Evolutionary conservation across 2,329 filamentous ascomycete species (phyloP).

Genomic region (Fusarium sp.): DNA sequence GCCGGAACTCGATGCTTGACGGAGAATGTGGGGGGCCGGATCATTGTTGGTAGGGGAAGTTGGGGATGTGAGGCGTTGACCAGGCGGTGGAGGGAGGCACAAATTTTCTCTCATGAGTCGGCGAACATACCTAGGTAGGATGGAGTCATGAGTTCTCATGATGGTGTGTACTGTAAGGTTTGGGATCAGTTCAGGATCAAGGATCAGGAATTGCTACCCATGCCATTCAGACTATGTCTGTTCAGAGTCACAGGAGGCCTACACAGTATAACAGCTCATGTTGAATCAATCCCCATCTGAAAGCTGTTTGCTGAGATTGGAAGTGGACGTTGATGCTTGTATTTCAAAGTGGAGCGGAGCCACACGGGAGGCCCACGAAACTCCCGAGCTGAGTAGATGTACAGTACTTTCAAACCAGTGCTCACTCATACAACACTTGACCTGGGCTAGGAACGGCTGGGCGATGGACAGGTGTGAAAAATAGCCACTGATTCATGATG

Average conservation of each 20-base stretch:
- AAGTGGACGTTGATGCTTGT: slow-evolving; percentile 29
- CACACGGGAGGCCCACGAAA: slow-evolving; percentile 24
- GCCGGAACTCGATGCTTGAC: slow-evolving; percentile 37
- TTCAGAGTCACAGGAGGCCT: not conserved
- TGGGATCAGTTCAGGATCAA: not conserved
- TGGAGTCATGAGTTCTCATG: slow-evolving; percentile 17
- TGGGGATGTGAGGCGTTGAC: slow-evolving; percentile 29
- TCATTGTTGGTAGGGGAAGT: slow-evolving; percentile 37
- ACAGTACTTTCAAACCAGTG: slow-evolving; percentile 8
- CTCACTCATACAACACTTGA: not conserved
- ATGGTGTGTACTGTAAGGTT: not conserved
- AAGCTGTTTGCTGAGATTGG: slow-evolving; percentile 33
- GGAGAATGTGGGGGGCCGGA: slow-evolving; percentile 41
- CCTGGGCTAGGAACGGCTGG: not conserved
- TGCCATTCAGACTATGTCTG: not conserved
- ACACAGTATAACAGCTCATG: not conserved
- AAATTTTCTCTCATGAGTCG: slow-evolving; percentile 24
- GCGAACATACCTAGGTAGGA: not conserved
- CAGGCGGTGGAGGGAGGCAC: slow-evolving; percentile 39
- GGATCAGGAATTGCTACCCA: not conserved
- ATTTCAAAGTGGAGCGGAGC: slow-evolving; percentile 11
- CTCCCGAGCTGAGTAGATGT: slow-evolving; percentile 23
- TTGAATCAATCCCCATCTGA: slow-evolving; percentile 2
- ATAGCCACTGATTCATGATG: not conserved
- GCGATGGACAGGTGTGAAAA: not conserved